These are phyloP conservation scores for Tulasnella sp. DNA, from an alignment of 768 basidiomycete genomes.

Conservation along the genomic window DNA sequence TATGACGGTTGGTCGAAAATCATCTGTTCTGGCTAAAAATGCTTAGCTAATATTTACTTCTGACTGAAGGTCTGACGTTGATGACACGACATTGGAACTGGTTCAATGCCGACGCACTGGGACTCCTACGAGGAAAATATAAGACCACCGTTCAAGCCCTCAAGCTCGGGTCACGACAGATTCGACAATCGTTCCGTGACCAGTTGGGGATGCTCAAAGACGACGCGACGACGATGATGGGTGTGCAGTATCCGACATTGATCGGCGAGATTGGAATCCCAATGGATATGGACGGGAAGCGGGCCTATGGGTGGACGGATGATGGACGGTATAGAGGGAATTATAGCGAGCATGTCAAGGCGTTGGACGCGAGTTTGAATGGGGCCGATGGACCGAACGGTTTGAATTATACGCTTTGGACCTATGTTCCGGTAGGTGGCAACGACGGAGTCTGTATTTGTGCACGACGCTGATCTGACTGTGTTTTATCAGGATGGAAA, in stretches of 20 bases:
- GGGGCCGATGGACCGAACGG: conserved; percentile 65
- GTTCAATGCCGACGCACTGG: conserved; percentile 93
- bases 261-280: conserved; percentile 96
- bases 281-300: conserved; percentile 84
- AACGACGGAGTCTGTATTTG: not conserved
- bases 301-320: conserved; percentile 71
- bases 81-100: conserved; percentile 89
- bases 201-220: conserved; percentile 71
- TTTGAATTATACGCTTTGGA: conserved; percentile 80
- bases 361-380: conserved; percentile 77
- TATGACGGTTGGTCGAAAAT: conserved; percentile 61
- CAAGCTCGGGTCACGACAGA: conserved; percentile 71
- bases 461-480: not conserved
- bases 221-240: conserved; percentile 55
- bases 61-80: conserved; percentile 56
- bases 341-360: conserved; percentile 53
- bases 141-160: conserved; percentile 55
- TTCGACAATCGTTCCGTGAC: conserved; percentile 68
- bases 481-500: conserved; percentile 42
- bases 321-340: conserved; percentile 36
- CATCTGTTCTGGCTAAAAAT: not conserved
- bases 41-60: not conserved
- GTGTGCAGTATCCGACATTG: conserved; percentile 62
- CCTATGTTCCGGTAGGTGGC: conserved; percentile 47
- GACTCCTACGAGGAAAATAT: conserved; percentile 79